Base-by-base conservation (phyloP, 2,329 filamentous ascomycete species). In the Diplodia sapinea region DNA sequence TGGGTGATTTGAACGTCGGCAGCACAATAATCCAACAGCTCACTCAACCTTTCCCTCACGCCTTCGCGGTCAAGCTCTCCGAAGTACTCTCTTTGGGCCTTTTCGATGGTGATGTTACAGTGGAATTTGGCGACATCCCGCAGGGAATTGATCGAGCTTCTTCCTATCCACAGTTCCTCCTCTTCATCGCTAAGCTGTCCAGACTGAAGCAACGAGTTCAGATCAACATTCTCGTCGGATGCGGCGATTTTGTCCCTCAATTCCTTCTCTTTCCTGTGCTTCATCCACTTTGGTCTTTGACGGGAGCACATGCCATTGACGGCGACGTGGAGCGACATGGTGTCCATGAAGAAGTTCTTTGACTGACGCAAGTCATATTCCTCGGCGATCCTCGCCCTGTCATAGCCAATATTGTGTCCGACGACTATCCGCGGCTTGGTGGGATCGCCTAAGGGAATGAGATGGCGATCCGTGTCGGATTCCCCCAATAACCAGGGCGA, bases 261-360 rank as follows among this genome's bases (percentile, higher is more conserved):
- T 75, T 98, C 94, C 68, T 90, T 86, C 71, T 90, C 93, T 81
- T 99, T 99, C 76, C 93, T 91, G 78, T 97, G 92, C 78, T 92
- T 96, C 89, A 97, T 93, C 95, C 95, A 99, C 0, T 92, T 97
- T 9, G 96, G 95, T 61, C 95, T 87, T 78, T 99, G 95, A 71
- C 91, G 90, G 26, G 95, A 98, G 79, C 95, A 99, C 95, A 99
- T 99, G 70, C 95, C 95, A 76, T 99, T 99, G 29, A 97, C 94
- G 2, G 96, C 96, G 8, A 97, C 94, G 77, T 99, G 95, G 23
- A 99, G 82, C 1, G 94, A 98, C 95, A 99, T 99, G 36, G 95
- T 99, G 77, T 99, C 95, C 63, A 99, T 80, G 76, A 97, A 99
- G 52, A 88, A 90, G 72, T 93, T 98, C 49, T 88, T 87, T 0